Base-by-base conservation (phyloP, 805 yeast species). In the Clavispora vitiphila region DNA sequence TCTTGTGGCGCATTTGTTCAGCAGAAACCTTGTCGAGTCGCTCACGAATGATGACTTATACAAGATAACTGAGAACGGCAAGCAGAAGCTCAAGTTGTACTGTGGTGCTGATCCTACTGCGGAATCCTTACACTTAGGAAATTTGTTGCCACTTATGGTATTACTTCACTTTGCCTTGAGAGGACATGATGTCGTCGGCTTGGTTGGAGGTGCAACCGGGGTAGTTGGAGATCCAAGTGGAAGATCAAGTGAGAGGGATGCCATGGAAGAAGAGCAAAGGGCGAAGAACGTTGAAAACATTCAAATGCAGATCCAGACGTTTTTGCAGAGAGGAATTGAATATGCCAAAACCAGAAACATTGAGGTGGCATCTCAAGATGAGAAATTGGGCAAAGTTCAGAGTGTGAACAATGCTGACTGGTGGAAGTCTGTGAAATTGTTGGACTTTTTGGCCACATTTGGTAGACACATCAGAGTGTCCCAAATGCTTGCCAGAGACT, bases 71-170 rank as follows among this genome's bases (percentile, higher is more conserved):
- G 51, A 56, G 21, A 56, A 43, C 2, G 53, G 48, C 4, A 41
- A 40, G 19, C 23, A 61, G 26, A 72, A 69, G 49, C 53, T 85
- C 10, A 80, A 81, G 8, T 61, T 88, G 7, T 91, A 91, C 61
- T 83, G 96, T 60, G 99, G 99, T 9, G 97, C 96, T 0, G 99
- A 93, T 57, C 99, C 99, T 1, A 82, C 96, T 0, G 98, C 98
- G 1, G 69, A 58, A 37, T 89, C 97, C 0, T 67, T 93, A 12
- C 99, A 93, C 64, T 64, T 93, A 50, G 99, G 99, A 3, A 93
- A 93, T 54, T 65, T 93, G 39, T 68, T 93, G 24, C 99, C 99
- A 0, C 63, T 93, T 48, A 78, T 93, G 82, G 78, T 87, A 1
- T 64, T 91, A 35, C 66, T 93, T 34, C 96, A 93, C 61, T 89